Percentiles rank a stretch among this genome's conserved stretches.
These are phyloP conservation scores for Neurospora tetraspora DNA, from an alignment of 495 filamentous ascomycete genomes.

Conservation along the genomic window DNA sequence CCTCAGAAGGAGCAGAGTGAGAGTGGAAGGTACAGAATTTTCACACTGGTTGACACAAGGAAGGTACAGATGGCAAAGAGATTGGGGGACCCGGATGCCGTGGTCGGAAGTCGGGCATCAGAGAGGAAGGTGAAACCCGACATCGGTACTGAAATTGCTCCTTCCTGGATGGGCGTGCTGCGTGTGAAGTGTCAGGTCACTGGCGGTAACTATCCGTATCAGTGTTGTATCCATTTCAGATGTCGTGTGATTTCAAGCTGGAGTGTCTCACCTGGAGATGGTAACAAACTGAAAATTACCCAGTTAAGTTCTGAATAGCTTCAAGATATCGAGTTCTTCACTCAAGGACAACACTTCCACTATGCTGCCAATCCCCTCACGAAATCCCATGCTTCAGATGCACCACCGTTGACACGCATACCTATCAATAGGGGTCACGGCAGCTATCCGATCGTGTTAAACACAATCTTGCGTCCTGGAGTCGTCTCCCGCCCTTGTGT, in stretches of 20 bases:
- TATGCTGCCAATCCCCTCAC: not conserved
- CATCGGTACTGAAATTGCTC: not conserved
- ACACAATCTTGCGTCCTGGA: not conserved
- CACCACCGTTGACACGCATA: not conserved
- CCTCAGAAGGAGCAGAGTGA: not conserved
- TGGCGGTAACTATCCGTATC: not conserved
- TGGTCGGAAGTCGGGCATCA: not conserved
- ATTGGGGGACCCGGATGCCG: not conserved
- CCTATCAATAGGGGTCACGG: not conserved
- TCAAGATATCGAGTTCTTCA: not conserved
- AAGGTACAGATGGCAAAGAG: not conserved
- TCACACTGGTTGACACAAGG: not conserved
- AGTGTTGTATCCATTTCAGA: not conserved
- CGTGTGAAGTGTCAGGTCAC: not conserved
- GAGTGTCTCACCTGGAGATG: not conserved
- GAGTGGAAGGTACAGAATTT: not conserved
- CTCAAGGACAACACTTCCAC: not conserved
- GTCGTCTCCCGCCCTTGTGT: not conserved
- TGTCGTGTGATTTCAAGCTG: not conserved
- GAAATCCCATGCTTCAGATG: not conserved
- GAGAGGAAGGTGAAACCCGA: not conserved
- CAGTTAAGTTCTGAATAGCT: not conserved
- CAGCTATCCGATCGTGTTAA: not conserved
- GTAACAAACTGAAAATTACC: not conserved
- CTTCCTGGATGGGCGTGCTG: not conserved